Evolutionary conservation across 192 early-diverging fungal genomes (phyloP).

Genomic region (Glomus cerebriforme): DNA sequence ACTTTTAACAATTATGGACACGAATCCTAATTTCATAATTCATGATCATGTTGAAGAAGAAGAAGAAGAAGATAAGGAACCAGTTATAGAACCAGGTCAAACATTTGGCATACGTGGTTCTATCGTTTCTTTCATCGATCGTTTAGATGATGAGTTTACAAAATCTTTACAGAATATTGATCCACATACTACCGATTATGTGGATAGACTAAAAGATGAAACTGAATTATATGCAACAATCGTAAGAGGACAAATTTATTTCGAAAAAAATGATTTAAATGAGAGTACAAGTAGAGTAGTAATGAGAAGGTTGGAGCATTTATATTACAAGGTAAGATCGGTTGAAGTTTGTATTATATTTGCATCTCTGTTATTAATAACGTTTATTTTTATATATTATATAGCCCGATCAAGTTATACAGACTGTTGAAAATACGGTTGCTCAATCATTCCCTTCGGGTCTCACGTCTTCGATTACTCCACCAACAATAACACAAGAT

Average conservation of each 20-base stretch:
- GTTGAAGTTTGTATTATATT: background rate
- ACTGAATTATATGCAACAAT: conserved; percentile 83
- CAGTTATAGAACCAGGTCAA: conserved; percentile 53
- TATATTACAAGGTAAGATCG: conserved; percentile 87
- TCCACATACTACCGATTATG: conserved; percentile 95
- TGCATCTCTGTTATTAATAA: background rate
- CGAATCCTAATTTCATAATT: conserved; percentile 68
- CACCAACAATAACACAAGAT: conserved; percentile 43
- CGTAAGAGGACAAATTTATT: conserved; percentile 86
- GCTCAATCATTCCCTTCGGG: conserved; percentile 49
- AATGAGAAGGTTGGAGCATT: conserved; percentile 89
- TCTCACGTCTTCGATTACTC: conserved; percentile 53
- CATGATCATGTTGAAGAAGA: conserved; percentile 70
- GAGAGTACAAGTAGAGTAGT: conserved; percentile 72
- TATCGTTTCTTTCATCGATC: conserved; percentile 84
- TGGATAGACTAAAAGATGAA: conserved; percentile 92
- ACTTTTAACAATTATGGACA: conserved; percentile 79
- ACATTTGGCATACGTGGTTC: conserved; percentile 76
- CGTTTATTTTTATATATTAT: background rate
- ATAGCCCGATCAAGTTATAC: conserved; percentile 85
- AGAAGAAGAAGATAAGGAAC: conserved; percentile 64
- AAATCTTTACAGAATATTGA: conserved; percentile 95
- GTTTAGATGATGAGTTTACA: conserved; percentile 96
- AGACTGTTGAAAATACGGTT: conserved; percentile 63
- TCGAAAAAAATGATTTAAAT: conserved; percentile 63